phyloP scores from a whole-genome alignment of 257 asterid genomes.

The Solanum raphanifolium region DNA sequence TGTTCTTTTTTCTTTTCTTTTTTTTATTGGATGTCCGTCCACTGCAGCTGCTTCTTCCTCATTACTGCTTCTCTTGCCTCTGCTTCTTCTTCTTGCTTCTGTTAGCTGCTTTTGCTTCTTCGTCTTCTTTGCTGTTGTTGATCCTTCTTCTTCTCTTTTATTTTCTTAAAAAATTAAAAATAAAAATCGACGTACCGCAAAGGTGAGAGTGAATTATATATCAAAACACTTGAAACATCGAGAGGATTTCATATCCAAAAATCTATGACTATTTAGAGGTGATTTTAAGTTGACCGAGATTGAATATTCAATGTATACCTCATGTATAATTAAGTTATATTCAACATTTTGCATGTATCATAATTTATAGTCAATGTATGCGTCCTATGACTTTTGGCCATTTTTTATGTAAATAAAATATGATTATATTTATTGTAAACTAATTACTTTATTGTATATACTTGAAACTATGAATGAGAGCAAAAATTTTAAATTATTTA shows the following conservation, averaged over 20 bases:
- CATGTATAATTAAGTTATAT: not conserved
- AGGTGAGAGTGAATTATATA: not conserved
- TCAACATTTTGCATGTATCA: not conserved
- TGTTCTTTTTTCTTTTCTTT: not conserved
- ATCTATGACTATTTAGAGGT: not conserved
- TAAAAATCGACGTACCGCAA: too few species aligned
- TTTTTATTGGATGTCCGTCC: too few species aligned
- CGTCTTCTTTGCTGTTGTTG: not conserved
- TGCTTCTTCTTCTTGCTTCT: too few species aligned
- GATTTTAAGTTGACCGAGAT: not conserved
- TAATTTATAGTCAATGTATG: not conserved
- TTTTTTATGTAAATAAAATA: too few species aligned
- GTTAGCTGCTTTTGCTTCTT: not conserved
- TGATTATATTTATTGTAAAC: too few species aligned
- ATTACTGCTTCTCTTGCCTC: too few species aligned
- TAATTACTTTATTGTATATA: too few species aligned
- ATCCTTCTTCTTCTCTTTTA: not conserved
- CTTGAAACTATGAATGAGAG: too few species aligned
- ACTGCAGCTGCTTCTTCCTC: not conserved
- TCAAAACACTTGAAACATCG: not conserved
- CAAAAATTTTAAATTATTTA: too few species aligned
- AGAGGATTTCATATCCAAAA: not conserved
- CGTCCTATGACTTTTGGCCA: too few species aligned
- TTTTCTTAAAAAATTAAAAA: too few species aligned
- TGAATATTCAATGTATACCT: not conserved